phyloP scores from a whole-genome alignment of 1,284 basidiomycete species.

The Gomphus sp. region DNA sequence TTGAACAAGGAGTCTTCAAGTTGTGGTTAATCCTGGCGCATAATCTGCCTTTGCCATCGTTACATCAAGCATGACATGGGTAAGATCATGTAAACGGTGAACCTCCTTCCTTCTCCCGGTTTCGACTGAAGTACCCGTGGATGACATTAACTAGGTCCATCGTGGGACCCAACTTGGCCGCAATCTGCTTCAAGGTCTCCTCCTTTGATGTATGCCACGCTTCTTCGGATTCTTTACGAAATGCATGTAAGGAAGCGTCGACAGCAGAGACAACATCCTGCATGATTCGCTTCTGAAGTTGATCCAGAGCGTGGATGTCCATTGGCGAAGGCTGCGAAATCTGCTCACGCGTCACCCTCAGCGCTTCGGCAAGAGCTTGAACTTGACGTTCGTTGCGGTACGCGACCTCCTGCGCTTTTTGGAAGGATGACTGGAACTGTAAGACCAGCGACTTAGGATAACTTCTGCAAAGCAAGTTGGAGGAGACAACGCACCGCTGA shows the following conservation, averaged over 20 bases:
- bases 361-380: not conserved
- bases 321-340: not conserved
- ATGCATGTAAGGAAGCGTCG: not conserved
- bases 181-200: not conserved
- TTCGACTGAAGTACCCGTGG: not conserved
- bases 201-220: not conserved
- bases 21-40: not conserved
- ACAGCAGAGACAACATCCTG: not conserved
- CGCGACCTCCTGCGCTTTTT: not conserved
- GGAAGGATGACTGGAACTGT: not conserved
- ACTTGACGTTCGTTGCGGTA: not conserved
- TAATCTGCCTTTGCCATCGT: not conserved
- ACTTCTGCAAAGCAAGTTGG: not conserved
- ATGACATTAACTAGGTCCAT: not conserved
- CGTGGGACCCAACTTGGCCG: not conserved
- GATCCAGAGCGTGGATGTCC: not conserved
- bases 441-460: not conserved
- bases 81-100: not conserved
- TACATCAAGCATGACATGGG: not conserved
- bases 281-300: not conserved
- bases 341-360: not conserved
- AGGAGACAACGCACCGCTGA: not conserved
- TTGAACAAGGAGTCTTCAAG: not conserved
- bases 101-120: not conserved
- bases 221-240: not conserved